These are phyloP conservation scores for Colletotrichum agaves DNA, from an alignment of 2,329 filamentous ascomycete species.

Conservation along the genomic window DNA sequence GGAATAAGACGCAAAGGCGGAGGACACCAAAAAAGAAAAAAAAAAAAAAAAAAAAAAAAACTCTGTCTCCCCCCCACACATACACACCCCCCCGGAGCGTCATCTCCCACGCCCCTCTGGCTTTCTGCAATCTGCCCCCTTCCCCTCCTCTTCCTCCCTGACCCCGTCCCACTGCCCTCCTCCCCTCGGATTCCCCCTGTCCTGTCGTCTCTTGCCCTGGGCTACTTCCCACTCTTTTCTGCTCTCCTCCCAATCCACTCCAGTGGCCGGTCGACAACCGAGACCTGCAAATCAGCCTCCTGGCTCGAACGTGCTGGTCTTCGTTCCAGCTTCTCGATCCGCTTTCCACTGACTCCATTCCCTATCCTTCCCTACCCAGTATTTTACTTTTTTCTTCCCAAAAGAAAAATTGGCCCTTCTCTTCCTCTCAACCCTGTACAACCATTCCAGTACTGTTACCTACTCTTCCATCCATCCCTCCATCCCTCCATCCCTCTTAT, in stretches of 20 bases:
- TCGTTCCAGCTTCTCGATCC: slow-evolving; percentile 36
- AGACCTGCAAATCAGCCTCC: slow-evolving; percentile 36
- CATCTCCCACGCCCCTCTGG: slow-evolving; percentile 35
- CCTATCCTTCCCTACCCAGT: slow-evolving; percentile 25
- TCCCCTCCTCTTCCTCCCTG: slow-evolving; percentile 9
- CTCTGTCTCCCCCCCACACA: slow-evolving; percentile 15
- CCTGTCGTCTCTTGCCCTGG: slow-evolving; percentile 34
- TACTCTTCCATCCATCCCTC: slow-evolving; percentile 16
- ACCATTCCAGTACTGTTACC: slow-evolving; percentile 20
- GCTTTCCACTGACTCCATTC: slow-evolving; percentile 29
- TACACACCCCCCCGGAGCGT: slow-evolving; percentile 26
- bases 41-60: slow-evolving; percentile 20
- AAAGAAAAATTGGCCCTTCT: too few relatives aligned
- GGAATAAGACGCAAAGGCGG: slow-evolving; percentile 33
- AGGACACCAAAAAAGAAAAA: too few relatives aligned
- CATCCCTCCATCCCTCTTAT: slow-evolving; percentile 16
- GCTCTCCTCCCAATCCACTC: slow-evolving; percentile 31
- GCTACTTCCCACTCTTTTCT: slow-evolving; percentile 11
- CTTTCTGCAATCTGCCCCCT: slow-evolving; percentile 25
- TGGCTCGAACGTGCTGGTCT: slow-evolving; percentile 35
- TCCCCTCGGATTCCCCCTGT: slow-evolving; percentile 1
- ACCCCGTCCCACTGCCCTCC: slow-evolving; percentile 14
- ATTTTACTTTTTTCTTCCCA: slow-evolving; percentile 38
- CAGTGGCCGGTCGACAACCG: slow-evolving; percentile 29
- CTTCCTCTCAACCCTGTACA: slow-evolving; percentile 12